phyloP scores from a whole-genome alignment of 257 asterid species.

The Nicotiana knightiana region DNA sequence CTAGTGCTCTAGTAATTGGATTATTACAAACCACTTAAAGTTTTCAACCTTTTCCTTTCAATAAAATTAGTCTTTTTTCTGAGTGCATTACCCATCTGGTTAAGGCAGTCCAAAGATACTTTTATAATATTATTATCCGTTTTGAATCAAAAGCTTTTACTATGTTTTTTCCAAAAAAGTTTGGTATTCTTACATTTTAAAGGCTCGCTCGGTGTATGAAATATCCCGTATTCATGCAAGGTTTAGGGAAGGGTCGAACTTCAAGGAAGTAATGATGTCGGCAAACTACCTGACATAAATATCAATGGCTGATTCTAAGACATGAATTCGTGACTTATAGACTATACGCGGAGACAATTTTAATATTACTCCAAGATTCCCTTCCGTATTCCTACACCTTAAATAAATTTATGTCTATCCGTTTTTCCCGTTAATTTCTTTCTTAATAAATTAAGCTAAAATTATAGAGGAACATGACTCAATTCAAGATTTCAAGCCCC shows the following conservation, averaged over 20 bases:
- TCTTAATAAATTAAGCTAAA: not conserved
- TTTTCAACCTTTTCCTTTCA: not conserved
- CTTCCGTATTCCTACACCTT: too few species aligned
- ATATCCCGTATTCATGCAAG: too few species aligned
- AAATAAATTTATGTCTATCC: too few species aligned
- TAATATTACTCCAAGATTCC: too few species aligned
- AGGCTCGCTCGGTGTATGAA: too few species aligned
- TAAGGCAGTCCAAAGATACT: not conserved
- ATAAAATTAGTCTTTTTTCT: not conserved
- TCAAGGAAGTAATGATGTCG: too few species aligned
- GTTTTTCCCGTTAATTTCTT: not conserved
- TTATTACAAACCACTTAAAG: not conserved
- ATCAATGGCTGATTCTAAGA: too few species aligned
- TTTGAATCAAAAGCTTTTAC: not conserved
- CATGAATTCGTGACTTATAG: too few species aligned
- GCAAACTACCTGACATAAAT: too few species aligned
- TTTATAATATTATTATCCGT: not conserved
- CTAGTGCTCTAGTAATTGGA: not conserved
- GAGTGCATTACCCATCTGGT: not conserved
- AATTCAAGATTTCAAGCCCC: conserved; percentile 9
- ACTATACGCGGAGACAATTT: too few species aligned
- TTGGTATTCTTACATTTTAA: not conserved
- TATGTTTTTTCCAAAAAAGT: not conserved
- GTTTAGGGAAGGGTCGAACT: too few species aligned
- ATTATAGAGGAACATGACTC: not conserved